These are phyloP conservation scores for Plectosphaerella plurivora DNA, from an alignment of 2,329 filamentous ascomycete genomes.

Conservation along the genomic window DNA sequence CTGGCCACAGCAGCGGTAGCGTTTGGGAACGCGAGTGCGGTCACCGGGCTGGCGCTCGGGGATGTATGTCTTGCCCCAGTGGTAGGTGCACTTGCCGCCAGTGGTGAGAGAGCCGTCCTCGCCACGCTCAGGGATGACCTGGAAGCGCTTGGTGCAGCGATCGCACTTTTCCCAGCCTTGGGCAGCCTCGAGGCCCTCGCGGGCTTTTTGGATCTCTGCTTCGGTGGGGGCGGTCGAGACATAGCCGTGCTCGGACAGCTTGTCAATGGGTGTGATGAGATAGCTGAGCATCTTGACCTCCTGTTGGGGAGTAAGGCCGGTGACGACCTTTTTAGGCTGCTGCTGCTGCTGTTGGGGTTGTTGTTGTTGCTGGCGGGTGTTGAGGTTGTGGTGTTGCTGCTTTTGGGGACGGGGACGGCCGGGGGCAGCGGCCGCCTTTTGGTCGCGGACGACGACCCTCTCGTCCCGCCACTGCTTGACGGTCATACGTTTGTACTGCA, in stretches of 20 bases:
- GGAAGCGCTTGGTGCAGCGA: slow-evolving; percentile 79
- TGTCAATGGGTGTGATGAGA: slow-evolving; percentile 59
- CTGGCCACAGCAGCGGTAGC: slow-evolving; percentile 77
- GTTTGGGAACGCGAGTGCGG: slow-evolving; percentile 51
- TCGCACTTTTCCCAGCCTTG: slow-evolving; percentile 86
- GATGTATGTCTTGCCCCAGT: slow-evolving; percentile 68
- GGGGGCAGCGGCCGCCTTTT: not conserved
- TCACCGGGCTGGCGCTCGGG: slow-evolving; percentile 54
- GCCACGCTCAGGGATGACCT: slow-evolving; percentile 82
- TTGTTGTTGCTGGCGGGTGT: no score
- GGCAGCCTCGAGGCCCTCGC: slow-evolving; percentile 58
- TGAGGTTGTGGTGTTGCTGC: slow-evolving; percentile 16
- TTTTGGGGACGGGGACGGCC: slow-evolving; percentile 11
- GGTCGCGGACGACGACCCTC: slow-evolving; percentile 23
- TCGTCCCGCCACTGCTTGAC: slow-evolving; percentile 67
- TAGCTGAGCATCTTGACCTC: slow-evolving; percentile 62
- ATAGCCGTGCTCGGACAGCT: slow-evolving; percentile 69
- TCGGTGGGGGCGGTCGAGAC: slow-evolving; percentile 63
- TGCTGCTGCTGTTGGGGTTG: slow-evolving; percentile 15
- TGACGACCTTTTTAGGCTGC: slow-evolving; percentile 53
- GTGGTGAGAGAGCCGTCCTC: slow-evolving; percentile 72
- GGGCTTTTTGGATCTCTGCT: slow-evolving; percentile 62
- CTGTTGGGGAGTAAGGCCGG: slow-evolving; percentile 62
- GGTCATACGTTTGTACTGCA: slow-evolving; percentile 71
- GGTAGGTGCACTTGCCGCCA: slow-evolving; percentile 74